Evolutionary conservation across 495 filamentous ascomycete species (phyloP).

Genomic region (Neurospora sp.): DNA sequence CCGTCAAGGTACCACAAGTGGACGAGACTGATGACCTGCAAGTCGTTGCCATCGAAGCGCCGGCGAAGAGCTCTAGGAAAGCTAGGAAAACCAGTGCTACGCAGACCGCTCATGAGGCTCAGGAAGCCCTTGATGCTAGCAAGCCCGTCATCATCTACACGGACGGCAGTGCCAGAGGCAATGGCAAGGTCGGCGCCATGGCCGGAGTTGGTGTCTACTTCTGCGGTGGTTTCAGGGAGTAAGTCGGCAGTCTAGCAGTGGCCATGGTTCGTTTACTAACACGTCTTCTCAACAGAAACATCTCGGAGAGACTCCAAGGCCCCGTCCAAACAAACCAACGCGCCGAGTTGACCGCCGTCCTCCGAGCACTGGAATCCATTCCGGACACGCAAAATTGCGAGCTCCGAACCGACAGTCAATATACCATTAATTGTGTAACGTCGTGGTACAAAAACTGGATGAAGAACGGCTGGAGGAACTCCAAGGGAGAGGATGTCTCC

Average conservation of each 20-base stretch:
- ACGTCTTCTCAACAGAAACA: conserved; percentile 40
- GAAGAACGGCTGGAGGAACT: conserved; percentile 67
- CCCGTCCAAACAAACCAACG: conserved; percentile 83
- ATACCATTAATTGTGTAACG: conserved; percentile 83
- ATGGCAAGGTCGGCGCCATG: conserved; percentile 59
- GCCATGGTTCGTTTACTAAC: not conserved
- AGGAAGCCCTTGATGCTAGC: conserved; percentile 26
- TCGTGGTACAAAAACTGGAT: conserved; percentile 76
- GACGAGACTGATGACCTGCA: conserved; percentile 24
- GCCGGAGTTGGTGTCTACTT: conserved; percentile 89
- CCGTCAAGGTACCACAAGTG: conserved; percentile 19
- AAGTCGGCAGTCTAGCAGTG: conserved; percentile 11
- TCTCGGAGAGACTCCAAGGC: conserved; percentile 72
- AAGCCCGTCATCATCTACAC: conserved; percentile 65
- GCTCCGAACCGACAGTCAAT: conserved; percentile 76
- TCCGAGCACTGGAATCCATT: conserved; percentile 69
- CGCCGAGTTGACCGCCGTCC: conserved; percentile 81
- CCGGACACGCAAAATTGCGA: conserved; percentile 41
- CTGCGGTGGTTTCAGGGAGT: conserved; percentile 60
- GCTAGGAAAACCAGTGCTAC: conserved; percentile 36
- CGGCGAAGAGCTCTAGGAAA: conserved; percentile 50
- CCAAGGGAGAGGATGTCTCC: conserved; percentile 59
- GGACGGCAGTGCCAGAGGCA: conserved; percentile 73
- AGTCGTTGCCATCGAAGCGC: conserved; percentile 25
- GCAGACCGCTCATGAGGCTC: not conserved